Percentiles rank a stretch among this genome's conserved stretches.
Conservation (phyloP, 441 rosid species). For the Daphne laureola region DNA sequence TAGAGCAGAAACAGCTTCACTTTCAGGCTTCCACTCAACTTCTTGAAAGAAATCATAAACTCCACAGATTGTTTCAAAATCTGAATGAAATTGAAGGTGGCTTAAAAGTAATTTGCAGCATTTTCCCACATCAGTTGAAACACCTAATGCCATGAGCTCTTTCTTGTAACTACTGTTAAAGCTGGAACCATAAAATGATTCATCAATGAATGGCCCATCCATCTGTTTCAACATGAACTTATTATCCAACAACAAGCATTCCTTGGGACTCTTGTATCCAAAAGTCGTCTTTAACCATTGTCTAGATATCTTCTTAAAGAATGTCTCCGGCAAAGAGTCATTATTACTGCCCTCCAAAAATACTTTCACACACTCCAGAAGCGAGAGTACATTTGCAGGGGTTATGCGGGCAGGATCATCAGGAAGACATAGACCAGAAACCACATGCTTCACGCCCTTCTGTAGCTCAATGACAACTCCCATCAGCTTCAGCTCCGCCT, state of each 20-base stretch:
- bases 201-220: constrained; percentile 76
- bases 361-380: constrained; percentile 37
- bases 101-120: constrained; percentile 31
- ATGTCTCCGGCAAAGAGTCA: constrained; percentile 18
- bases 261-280: constrained; percentile 41
- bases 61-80: constrained; percentile 30
- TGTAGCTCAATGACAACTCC: constrained; percentile 35
- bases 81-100: constrained; percentile 29
- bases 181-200: constrained; percentile 41
- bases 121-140: constrained; percentile 21
- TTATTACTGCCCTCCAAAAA: constrained; percentile 18
- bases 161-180: constrained; percentile 15
- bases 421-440: constrained; percentile 30
- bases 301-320: constrained; percentile 23
- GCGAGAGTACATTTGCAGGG: constrained; percentile 27
- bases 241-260: constrained; percentile 36
- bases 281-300: constrained; percentile 49
- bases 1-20: constrained; percentile 12
- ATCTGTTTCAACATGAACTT: constrained; percentile 32
- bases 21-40: constrained; percentile 26
- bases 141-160: constrained; percentile 50
- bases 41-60: constrained; percentile 33
- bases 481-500: constrained; percentile 35
- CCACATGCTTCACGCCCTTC: constrained; percentile 46
- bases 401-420: constrained; percentile 18